Percentiles rank a stretch among this genome's conserved stretches.
phyloP scores from a whole-genome alignment of 768 basidiomycete species.

The Gloeopeniophorella convolvens region DNA sequence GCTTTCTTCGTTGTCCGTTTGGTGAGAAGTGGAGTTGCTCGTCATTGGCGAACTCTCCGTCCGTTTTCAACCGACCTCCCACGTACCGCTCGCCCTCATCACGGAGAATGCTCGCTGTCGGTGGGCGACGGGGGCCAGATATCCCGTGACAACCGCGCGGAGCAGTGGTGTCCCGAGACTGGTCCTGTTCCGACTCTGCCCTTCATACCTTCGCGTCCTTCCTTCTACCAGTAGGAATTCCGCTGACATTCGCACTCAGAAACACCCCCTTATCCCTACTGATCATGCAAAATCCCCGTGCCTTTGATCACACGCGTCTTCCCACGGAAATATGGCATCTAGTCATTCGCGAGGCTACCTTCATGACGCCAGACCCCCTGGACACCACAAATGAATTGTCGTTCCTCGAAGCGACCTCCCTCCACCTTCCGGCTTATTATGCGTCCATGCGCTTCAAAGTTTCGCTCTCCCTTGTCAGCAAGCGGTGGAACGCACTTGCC shows the following conservation, averaged over 20 bases:
- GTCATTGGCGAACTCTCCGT: too few relatives aligned
- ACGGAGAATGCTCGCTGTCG: too few relatives aligned
- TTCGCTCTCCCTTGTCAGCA: slow-evolving; percentile 46
- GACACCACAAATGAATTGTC: slow-evolving; percentile 47
- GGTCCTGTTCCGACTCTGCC: too few relatives aligned
- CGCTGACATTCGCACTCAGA: background rate
- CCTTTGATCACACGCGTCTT: slow-evolving; percentile 26
- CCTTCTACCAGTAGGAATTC: background rate
- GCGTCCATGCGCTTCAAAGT: slow-evolving; percentile 43
- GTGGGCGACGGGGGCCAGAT: too few relatives aligned
- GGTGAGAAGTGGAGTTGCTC: too few relatives aligned
- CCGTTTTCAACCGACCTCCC: too few relatives aligned
- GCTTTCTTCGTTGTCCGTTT: background rate
- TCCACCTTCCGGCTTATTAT: slow-evolving; percentile 40
- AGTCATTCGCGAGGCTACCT: slow-evolving; percentile 53
- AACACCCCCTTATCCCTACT: background rate
- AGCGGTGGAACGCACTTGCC: slow-evolving; percentile 46
- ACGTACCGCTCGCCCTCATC: too few relatives aligned
- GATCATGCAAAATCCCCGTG: background rate
- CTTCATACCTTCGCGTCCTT: background rate
- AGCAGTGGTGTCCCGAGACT: too few relatives aligned
- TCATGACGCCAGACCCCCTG: slow-evolving; percentile 38
- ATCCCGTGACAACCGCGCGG: too few relatives aligned
- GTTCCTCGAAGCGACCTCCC: slow-evolving; percentile 43
- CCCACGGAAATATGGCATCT: slow-evolving; percentile 64